Evolutionary conservation across 495 filamentous ascomycete genomes (phyloP), one percentile per base, ranked within the genome.

Genomic region (Rusavskia elegans): DNA sequence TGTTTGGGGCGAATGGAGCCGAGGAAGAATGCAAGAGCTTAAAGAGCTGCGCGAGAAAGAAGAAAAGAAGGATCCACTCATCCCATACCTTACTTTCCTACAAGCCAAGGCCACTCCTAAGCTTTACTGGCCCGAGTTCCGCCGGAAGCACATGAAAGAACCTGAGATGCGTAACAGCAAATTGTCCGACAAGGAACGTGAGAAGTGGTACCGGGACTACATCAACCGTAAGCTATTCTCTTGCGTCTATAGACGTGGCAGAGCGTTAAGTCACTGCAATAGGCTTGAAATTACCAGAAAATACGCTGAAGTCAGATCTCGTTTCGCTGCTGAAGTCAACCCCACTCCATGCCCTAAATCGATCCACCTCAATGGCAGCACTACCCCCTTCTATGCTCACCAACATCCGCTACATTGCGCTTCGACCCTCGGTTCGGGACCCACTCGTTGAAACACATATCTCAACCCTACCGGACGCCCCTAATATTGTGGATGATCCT

Each of bases 121-220:
- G 67, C 70, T 97, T 11, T 98, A 93, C 66, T 98, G 92, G 92
- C 81, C 85, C 0, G 92, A 98, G 62, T 98, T 98, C 64, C 86
- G 86, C 56, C 75, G 90, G 30, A 97, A 95, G 60, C 92, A 81
- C 58, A 83, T 82, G 54, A 88, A 83, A 54, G 87, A 90, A 52
- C 62, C 75, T 0, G 79, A 80, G 49, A 93, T 97, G 89, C 81
- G 78, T 46, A 82, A 89, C 56, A 63, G 77, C 7, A 77, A 82
- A 44, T 61, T 96, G 27, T 66, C 68, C 1, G 93, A 98, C 61
- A 93, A 89, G 60, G 89, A 96, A 53, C 77, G 87, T 2, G 92
- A 98, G 63, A 93, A 86, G 64, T 75, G 78, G 65, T 98, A 95
- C 63, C 81, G 93, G 29, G 92, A 97, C 37, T 80, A 90, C 58